Evolutionary conservation across 371 early-diverging fungal species (phyloP).

Genomic region (Actinomortierella wolfii): DNA sequence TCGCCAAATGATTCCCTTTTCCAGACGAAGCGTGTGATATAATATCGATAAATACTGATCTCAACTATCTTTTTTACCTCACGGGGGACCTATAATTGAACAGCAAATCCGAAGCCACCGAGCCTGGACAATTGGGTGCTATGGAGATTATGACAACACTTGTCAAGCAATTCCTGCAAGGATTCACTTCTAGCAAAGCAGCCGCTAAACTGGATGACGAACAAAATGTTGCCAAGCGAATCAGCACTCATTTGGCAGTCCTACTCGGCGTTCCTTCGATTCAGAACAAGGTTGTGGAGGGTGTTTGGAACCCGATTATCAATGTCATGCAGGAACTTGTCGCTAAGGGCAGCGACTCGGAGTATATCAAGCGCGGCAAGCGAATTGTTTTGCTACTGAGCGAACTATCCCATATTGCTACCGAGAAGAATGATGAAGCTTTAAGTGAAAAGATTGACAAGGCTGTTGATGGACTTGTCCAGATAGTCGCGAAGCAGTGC

Average conservation of each 20-base stretch:
- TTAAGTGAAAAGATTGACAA: conserved; percentile 24
- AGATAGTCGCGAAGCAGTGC: conserved; percentile 40
- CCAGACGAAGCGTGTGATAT: not conserved
- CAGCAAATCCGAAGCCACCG: conserved; percentile 39
- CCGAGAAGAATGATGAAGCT: conserved; percentile 17
- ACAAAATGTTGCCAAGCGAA: conserved; percentile 22
- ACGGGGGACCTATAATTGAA: no score
- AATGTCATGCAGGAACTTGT: conserved; percentile 23
- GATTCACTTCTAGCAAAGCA: no score
- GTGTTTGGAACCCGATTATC: conserved; percentile 28
- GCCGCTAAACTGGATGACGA: conserved; percentile 17
- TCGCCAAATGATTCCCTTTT: not conserved
- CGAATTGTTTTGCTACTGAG: conserved; percentile 23
- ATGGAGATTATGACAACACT: not conserved
- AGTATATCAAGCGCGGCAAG: conserved; percentile 36
- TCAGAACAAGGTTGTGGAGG: conserved; percentile 16
- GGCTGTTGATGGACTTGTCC: conserved; percentile 37
- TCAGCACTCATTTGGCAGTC: conserved; percentile 20
- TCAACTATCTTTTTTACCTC: no score
- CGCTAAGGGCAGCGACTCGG: conserved; percentile 11
- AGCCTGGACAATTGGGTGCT: conserved; percentile 36
- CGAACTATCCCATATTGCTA: conserved; percentile 15
- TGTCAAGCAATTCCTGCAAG: no score
- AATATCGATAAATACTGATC: no score
- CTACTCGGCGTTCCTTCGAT: conserved; percentile 35